Base-by-base conservation (phyloP, 805 yeast species). In the Saccharomycopsis babjevae region DNA sequence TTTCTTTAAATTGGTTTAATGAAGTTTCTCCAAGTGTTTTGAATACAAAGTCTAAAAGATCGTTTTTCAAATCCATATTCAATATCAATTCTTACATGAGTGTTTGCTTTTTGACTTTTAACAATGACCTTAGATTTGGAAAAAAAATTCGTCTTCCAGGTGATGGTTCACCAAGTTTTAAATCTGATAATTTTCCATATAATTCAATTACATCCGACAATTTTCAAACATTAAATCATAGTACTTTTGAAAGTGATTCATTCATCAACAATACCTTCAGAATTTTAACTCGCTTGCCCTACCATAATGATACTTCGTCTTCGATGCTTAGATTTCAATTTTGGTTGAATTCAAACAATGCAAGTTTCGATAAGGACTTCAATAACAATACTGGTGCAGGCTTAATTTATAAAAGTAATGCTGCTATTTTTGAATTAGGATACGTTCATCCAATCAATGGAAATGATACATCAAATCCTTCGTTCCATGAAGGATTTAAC, bases 271-370 rank as follows among this genome's bases (percentile, higher is more conserved):
- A 57, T 28, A 54, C 59, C 3, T 59, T 59, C 38, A 50, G 59
- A 30, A 34, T 62, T 11, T 62, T 57, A 18, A 59, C 61, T 11
- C 59, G 57, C 34, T 16, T 59, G 10, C 64, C 64, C 22, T 62
- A 59, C 40, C 58, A 59, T 50, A 50, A 59, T 8, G 50, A 42
- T 16, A 16, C 46, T 8, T 10, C 34, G 5, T 28, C 30, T n/a
- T 50, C 62, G 1, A 36, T 61, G 25, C 55, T 62, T 11, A 56
- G 64, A 54, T 32, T 59, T 10, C 61, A 62, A 39, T 43, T 59
- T 11, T 59, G 22, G 20, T 54, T 59, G 15, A 59, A 59, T 20
- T 43, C 62, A 5, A 59, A 36, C 25, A 59, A 50, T 18, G 28
- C 34, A n/a, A 28, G 32, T 6, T 18, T 57, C 18, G 39, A 32